Evolutionary conservation across 805 yeast species (phyloP).

Genomic region (Candida oleophila): DNA sequence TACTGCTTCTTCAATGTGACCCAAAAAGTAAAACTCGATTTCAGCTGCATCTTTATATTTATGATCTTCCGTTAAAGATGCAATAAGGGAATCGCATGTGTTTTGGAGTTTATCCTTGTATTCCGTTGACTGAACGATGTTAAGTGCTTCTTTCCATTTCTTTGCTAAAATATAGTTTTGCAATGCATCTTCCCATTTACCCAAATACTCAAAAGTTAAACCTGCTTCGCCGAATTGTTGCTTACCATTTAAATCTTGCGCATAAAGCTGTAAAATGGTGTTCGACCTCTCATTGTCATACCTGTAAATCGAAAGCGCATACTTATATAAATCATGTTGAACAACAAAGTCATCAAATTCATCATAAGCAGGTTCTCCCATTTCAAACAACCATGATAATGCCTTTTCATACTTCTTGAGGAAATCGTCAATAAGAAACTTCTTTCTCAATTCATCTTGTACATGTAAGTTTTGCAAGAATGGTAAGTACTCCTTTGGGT

Average conservation of each 20-base stretch:
- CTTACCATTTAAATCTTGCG: slow-evolving; percentile 54
- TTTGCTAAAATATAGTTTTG: slow-evolving; percentile 68
- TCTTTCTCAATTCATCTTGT: slow-evolving; percentile 62
- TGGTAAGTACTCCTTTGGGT: slow-evolving; percentile 95
- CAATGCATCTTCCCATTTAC: slow-evolving; percentile 56
- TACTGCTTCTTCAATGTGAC: slow-evolving; percentile 62
- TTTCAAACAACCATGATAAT: slow-evolving; percentile 56
- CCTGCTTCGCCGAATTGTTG: slow-evolving; percentile 76
- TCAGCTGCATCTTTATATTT: slow-evolving; percentile 79
- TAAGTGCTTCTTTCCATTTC: slow-evolving; percentile 82
- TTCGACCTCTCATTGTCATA: slow-evolving; percentile 54
- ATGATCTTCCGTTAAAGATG: slow-evolving; percentile 63
- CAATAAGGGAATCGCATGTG: slow-evolving; percentile 60
- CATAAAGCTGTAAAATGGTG: slow-evolving; percentile 58
- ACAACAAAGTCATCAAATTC: slow-evolving; percentile 72
- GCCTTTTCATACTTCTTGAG: slow-evolving; percentile 71
- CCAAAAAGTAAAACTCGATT: slow-evolving; percentile 62
- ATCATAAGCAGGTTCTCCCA: slow-evolving; percentile 34
- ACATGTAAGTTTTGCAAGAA: slow-evolving; percentile 78
- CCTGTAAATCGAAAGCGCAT: slow-evolving; percentile 63
- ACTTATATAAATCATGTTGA: slow-evolving; percentile 65
- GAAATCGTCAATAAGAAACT: slow-evolving; percentile 76
- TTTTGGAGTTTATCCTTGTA: slow-evolving; percentile 39
- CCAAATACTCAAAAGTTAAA: slow-evolving; percentile 68
- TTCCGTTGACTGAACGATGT: slow-evolving; percentile 48